Evolutionary conservation across 495 filamentous ascomycete genomes (phyloP).

Genomic region (Penicillium canariense): DNA sequence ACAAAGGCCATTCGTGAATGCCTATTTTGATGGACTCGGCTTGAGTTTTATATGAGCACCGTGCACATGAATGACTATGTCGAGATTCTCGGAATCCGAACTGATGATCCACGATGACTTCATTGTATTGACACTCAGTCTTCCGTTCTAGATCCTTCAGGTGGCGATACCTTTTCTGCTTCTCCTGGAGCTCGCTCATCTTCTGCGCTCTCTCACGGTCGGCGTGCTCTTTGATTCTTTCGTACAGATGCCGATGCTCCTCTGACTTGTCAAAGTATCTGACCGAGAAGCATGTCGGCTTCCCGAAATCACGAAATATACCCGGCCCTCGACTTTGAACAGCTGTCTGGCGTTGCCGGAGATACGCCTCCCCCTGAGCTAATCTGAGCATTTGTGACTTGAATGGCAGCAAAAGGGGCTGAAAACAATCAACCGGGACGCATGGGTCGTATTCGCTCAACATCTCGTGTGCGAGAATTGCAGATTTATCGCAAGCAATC

Average conservation of each 20-base stretch:
- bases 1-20: slow-evolving; percentile 63
- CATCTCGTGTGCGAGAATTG: slow-evolving; percentile 35
- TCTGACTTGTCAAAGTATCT: slow-evolving; percentile 50
- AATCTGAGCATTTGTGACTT: slow-evolving; percentile 52
- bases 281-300: slow-evolving; percentile 46
- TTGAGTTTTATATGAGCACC: slow-evolving; percentile 5
- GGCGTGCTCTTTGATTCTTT: slow-evolving; percentile 19
- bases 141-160: neutral
- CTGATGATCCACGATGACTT: neutral
- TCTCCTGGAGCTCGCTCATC: slow-evolving; percentile 33
- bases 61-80: neutral
- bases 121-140: neutral
- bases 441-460: slow-evolving; percentile 52
- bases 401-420: slow-evolving; percentile 49
- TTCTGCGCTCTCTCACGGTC: slow-evolving; percentile 35
- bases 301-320: slow-evolving; percentile 36
- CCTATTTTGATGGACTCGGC: slow-evolving; percentile 44
- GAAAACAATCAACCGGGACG: slow-evolving; percentile 41
- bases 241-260: slow-evolving; percentile 34
- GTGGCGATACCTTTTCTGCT: slow-evolving; percentile 19
- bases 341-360: slow-evolving; percentile 29
- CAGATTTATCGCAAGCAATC: slow-evolving; percentile 57
- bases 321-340: slow-evolving; percentile 15
- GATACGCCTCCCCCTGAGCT: slow-evolving; percentile 46
- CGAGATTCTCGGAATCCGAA: neutral